Evolutionary conservation across 345 rosid species (phyloP).

Genomic region (Triadica sebifera): DNA sequence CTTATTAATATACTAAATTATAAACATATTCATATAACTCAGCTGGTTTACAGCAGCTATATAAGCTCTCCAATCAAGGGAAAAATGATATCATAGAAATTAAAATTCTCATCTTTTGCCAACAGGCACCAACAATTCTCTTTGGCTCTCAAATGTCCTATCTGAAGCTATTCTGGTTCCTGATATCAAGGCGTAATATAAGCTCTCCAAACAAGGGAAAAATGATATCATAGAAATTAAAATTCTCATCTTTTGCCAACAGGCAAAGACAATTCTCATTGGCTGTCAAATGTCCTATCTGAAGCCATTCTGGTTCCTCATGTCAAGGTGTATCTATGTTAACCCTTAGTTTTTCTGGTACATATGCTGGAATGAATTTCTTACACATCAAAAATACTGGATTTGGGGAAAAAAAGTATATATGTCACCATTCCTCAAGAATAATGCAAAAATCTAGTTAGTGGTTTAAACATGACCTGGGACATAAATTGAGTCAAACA

Average conservation of each 20-base stretch:
- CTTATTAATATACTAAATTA: background rate
- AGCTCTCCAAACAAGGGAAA: too few species aligned
- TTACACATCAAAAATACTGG: background rate
- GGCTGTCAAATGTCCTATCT: background rate
- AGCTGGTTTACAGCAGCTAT: background rate
- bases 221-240: too few species aligned
- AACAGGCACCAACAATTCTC: too few species aligned
- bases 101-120: too few species aligned
- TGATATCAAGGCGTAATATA: too few species aligned
- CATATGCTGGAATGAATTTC: background rate
- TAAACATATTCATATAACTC: background rate
- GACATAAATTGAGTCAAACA: slow-evolving; percentile 2
- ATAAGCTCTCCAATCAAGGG: too few species aligned
- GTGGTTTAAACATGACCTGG: background rate
- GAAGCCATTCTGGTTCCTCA: background rate
- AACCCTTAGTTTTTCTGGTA: background rate
- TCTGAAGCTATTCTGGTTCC: too few species aligned
- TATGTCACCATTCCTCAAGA: background rate
- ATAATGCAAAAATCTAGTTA: background rate
- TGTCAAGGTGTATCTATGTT: background rate
- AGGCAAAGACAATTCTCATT: background rate
- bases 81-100: too few species aligned
- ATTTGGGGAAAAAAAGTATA: background rate
- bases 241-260: background rate
- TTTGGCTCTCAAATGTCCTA: too few species aligned